phyloP scores from a whole-genome alignment of 176 grass and related monocot genomes.

The Aegilops sharonensis region DNA sequence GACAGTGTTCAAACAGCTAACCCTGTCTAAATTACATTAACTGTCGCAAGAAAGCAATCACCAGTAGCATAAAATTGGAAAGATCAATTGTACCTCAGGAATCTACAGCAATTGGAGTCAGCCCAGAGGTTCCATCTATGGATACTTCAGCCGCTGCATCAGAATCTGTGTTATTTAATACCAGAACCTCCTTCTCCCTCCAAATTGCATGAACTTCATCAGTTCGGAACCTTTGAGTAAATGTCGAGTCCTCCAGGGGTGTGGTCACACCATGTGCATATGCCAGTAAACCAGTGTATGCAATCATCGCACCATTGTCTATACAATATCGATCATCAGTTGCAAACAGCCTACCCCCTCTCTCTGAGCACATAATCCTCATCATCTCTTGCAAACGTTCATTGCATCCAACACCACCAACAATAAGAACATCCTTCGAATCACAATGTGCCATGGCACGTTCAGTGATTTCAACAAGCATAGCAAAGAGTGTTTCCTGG shows the following conservation, averaged over 20 bases:
- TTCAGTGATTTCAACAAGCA: slow-evolving; percentile 99
- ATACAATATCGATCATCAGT: slow-evolving; percentile 95
- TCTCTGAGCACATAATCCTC: slow-evolving; percentile 90
- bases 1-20: not conserved
- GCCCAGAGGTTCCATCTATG: slow-evolving; percentile 18
- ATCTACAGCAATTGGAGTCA: slow-evolving; percentile 41
- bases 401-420: slow-evolving; percentile 92
- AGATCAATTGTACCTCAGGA: slow-evolving; percentile 55
- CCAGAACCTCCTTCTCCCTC: slow-evolving; percentile 68
- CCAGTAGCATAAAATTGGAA: slow-evolving; percentile 1
- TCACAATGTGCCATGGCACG: slow-evolving; percentile 96
- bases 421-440: slow-evolving; percentile 85
- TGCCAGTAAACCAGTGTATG: slow-evolving; percentile 84
- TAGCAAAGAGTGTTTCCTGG: slow-evolving; percentile 94
- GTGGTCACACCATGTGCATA: slow-evolving; percentile 72
- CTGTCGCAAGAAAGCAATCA: not conserved
- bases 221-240: slow-evolving; percentile 92
- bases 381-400: slow-evolving; percentile 93
- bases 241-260: slow-evolving; percentile 70
- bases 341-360: slow-evolving; percentile 73
- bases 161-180: slow-evolving; percentile 25
- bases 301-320: slow-evolving; percentile 97
- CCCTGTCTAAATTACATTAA: not conserved
- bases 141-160: slow-evolving; percentile 45
- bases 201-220: slow-evolving; percentile 95